These are phyloP conservation scores for Trypanosoma avium DNA, from an alignment of 208 protist genomes.

Conservation along the genomic window DNA sequence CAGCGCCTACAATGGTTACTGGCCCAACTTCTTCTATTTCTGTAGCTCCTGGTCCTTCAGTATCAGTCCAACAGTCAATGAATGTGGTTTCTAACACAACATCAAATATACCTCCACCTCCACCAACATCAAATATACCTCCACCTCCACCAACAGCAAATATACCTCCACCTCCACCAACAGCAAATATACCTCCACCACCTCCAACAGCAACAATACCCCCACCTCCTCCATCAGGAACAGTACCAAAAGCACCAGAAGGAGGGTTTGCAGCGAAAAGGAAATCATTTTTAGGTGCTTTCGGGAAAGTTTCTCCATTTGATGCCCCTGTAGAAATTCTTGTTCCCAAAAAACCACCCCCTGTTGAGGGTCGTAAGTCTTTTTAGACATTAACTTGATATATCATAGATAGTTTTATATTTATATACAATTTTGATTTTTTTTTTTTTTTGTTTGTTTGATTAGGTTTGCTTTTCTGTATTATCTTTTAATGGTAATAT, in stretches of 20 bases:
- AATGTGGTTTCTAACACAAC: not conserved
- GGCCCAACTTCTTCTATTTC: not conserved
- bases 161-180: not conserved
- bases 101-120: not conserved
- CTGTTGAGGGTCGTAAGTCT: too few relatives aligned
- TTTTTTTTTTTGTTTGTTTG: too few relatives aligned
- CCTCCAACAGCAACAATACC: not conserved
- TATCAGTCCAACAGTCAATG: not conserved
- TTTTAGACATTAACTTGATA: too few relatives aligned
- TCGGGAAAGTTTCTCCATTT: not conserved
- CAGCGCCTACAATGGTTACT: not conserved
- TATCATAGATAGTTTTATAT: too few relatives aligned
- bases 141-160: not conserved
- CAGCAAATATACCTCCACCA: not conserved
- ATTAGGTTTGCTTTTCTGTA: too few relatives aligned
- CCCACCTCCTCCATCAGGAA: not conserved
- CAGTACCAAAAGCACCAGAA: conserved; percentile 7
- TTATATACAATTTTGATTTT: too few relatives aligned
- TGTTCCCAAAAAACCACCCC: not conserved
- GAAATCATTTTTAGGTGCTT: not conserved
- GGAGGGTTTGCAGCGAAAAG: not conserved
- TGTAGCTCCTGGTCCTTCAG: not conserved
- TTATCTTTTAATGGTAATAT: too few relatives aligned
- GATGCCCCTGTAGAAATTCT: not conserved
- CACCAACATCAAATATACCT: not conserved